Evolutionary conservation across 1,284 basidiomycete species (phyloP), one percentile per base, ranked within the genome.

Genomic region (Leccinum subatratum): DNA sequence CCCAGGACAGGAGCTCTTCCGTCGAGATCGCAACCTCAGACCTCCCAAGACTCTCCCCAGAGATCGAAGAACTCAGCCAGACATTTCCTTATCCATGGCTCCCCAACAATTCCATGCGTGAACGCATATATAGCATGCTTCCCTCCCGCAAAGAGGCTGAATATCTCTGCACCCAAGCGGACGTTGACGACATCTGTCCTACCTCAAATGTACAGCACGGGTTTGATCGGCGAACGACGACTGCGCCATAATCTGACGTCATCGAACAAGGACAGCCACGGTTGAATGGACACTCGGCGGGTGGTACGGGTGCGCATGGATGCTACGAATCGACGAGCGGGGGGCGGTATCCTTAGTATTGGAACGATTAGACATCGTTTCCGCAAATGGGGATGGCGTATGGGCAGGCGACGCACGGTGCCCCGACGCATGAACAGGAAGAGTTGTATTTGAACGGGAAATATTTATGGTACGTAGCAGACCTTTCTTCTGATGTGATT

Each of bases 151-250:
- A 80, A 62, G 85, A 87, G 68, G 87, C 87, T 1, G 78, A 81
- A 62, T 78, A 80, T 34, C 81, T 88, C 16, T 88, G 87, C 73
- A 81, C 85, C 67, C 30, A 30, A 30, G 48, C 25, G 79, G 14
- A 79, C 82, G 51, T 71, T 89, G 62, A 85, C 87, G 57, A 89
- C 88, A 25, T 86, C 86, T 2, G 86, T 87, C 54, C 79, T 89
- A 59, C 86, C 88, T 1, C 89, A 89, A 69, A 79, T 87, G 71
- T 91, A 90, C 73, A 89, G 87, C 76, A 89, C 87, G 3, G 88
- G 88, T 1, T 78, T 90, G 63, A 78, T 84, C 5, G 86, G 87
- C 69, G 80, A 81, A 42, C 75, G 80, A 63, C 71, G 70, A 39
- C 30, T 64, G 22, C 65, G 64, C 0, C 68, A 68, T 1, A 37